These are phyloP conservation scores for Talaromyces adpressus DNA, from an alignment of 495 filamentous ascomycete species.

Conservation along the genomic window DNA sequence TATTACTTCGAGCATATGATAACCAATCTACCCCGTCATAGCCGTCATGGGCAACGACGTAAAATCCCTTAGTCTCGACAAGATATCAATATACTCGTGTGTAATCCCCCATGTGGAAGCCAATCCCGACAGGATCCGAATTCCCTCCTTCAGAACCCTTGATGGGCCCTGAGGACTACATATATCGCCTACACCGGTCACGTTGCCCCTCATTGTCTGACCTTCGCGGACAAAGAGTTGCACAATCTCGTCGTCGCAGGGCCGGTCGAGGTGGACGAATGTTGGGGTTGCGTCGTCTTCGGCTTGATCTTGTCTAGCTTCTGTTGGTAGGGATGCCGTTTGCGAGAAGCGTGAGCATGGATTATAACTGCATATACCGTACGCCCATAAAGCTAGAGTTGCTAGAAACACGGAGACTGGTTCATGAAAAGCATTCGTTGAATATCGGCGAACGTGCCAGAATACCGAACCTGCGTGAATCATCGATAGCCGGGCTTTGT, in stretches of 20 bases:
- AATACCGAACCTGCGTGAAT: constrained; percentile 44
- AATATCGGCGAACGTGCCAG: constrained; percentile 44
- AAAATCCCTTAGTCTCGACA: constrained; percentile 23
- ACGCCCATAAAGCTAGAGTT: constrained; percentile 46
- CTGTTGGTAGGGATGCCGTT: background rate
- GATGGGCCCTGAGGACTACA: constrained; percentile 36
- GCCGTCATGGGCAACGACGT: background rate
- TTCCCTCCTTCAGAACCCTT: constrained; percentile 32
- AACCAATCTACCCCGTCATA: background rate
- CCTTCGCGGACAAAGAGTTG: constrained; percentile 45
- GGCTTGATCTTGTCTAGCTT: background rate
- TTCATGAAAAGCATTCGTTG: constrained; percentile 43
- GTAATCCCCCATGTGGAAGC: constrained; percentile 31
- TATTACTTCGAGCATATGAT: background rate
- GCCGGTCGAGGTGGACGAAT: constrained; percentile 44
- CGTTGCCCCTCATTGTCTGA: constrained; percentile 36
- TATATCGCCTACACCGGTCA: constrained; percentile 45
- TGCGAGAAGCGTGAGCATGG: background rate
- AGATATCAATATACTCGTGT: constrained; percentile 22
- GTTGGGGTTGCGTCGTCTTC: constrained; percentile 16
- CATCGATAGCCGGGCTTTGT: constrained; percentile 49
- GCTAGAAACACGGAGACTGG: constrained; percentile 40
- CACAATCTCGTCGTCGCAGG: constrained; percentile 47
- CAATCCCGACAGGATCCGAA: constrained; percentile 29
- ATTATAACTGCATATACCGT: constrained; percentile 26